Evolutionary conservation across 2,329 filamentous ascomycete genomes (phyloP), one percentile per base, ranked within the genome.

Genomic region (Colletotrichum viniferum): DNA sequence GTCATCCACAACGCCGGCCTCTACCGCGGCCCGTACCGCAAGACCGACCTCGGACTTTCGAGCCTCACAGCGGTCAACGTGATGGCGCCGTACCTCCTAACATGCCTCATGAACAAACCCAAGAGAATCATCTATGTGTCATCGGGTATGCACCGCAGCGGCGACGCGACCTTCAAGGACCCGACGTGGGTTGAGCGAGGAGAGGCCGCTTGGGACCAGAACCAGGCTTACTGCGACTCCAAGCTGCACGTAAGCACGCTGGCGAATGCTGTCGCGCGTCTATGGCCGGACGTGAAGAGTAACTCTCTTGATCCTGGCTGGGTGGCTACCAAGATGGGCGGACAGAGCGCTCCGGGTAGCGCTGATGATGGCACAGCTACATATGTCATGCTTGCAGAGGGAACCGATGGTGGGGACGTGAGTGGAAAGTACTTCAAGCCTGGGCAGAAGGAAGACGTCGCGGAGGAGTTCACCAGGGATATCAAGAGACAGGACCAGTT

Each of bases 1-100:
- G 83, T 92, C 16, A 85, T 92, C 21, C 90, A 92, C 83, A 92
- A 92, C 76, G 90, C 90, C 0, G 90, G 89, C 4, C 77, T 90
- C 28, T 88, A 87, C 71, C 81, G 81, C 34, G 86, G 86, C 18
- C 77, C 14, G 67, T 79, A 26, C 56, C 85, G 81, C 79, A 68
- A 86, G 34, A 80, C 80, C n/a, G 80, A 76, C 48, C 8, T 74
- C 8, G 71, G 80, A 4, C 76, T 90, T 26, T 87, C 89, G 0
- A 83, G 85, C 3, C 83, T 90, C 2, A 89, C 91, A 63, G 86
- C 88, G 1, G 89, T 91, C 61, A 92, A 92, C 78, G 89, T 86
- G 0, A 78, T 92, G 1, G 90, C 90, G 18, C 90, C 90, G 1
- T 92, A 91, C 77, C 84, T 92, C 7, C 82, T 92, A 4, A 88